Base-by-base conservation (phyloP, 164 flowering plant species). In the Chimonanthus salicifolius region DNA sequence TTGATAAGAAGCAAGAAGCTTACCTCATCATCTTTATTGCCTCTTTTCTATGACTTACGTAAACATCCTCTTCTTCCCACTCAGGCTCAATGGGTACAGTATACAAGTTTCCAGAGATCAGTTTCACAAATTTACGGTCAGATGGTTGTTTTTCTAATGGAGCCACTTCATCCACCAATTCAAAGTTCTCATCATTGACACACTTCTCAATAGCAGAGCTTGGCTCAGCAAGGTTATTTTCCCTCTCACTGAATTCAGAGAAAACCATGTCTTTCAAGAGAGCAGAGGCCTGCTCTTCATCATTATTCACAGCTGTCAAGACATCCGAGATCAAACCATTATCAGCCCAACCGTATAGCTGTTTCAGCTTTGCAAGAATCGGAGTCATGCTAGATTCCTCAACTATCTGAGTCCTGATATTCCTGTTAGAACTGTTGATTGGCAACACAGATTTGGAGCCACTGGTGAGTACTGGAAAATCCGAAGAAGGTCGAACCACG, bases 31-130 rank as follows among this genome's bases (percentile, higher is more conserved):
- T 81, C 74, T 77, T 85, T 65, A 89, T 65, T 48, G 97, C 99
- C 81, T 95, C 92, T 82, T 85, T 91, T 2, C 98, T 91, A 73
- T 87, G 89, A 76, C 75, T 84, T 79, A 88, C 71, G 78, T 92
- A 95, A 62, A 90, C 67, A 80, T 95, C 99, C 76, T 95, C 94
- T 68, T 91, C 94, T 79, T 87, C 90, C 93, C 91, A 89, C 83
- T 95, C 99, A 47, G 97, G 92, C 80, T 91, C 97, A 78, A 86
- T 64, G 4, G 94, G 94, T 15, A 83, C 65, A 67, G 78, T 74
- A 6, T 67, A 72, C 69, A 87, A 60, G 16, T 18, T 60, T 43
- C 77, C 74, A 49, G 79, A 7, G 62, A 78, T 74, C 47, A 71
- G 43, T 71, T 81, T 76, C 46, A 64, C 64, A 4, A 71, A 70